Evolutionary conservation across 768 basidiomycete genomes (phyloP), one percentile per base, ranked within the genome.

Genomic region (Postia placenta): DNA sequence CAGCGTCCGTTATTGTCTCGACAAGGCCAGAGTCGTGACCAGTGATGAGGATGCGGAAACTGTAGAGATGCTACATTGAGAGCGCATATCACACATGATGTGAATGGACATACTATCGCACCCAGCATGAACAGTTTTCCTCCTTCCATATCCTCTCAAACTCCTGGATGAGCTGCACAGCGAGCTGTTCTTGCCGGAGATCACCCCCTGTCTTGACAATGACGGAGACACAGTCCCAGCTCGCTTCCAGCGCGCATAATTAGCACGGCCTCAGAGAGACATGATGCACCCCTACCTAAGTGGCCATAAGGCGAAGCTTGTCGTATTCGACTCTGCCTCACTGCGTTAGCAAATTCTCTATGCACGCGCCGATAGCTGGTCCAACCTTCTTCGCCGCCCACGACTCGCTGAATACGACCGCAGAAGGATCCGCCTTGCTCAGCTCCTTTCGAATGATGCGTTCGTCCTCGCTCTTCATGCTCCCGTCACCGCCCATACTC

Each of bases 151-250:
- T 96, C 51, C 78, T 74, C 60, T 89, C 86, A 60, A 99, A 97
- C 60, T 94, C 87, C 53, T 79, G 86, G 48, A 99, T 92, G 11
- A 99, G 79, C 58, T 96, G 92, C 4, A 95, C 91, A 3, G 96
- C 96, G 20, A 99, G 75, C 66, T 99, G 96, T 63, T 99, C 96
- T 69, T 99, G 96, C 38, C 96, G 81, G 47, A 99, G 66, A 65
- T 99, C 96, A 27, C 87, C 94, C 2, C 95, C 95, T 4, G 94
- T 98, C 70, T 99, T 99, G 63, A 99, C 93, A 51, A 99, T 99
- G 35, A 97, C 92, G 6, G 94, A 95, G 38, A 96, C 79, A 57
- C 93, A 93, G 63, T 95, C 85, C 85, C 85, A 89, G 55, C 74
- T 83, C 20, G 79, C 85, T 87, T 59, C 24, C 14, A 11, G 40